Base-by-base conservation (phyloP, 495 filamentous ascomycete species). In the Aspergillus avenaceus region DNA sequence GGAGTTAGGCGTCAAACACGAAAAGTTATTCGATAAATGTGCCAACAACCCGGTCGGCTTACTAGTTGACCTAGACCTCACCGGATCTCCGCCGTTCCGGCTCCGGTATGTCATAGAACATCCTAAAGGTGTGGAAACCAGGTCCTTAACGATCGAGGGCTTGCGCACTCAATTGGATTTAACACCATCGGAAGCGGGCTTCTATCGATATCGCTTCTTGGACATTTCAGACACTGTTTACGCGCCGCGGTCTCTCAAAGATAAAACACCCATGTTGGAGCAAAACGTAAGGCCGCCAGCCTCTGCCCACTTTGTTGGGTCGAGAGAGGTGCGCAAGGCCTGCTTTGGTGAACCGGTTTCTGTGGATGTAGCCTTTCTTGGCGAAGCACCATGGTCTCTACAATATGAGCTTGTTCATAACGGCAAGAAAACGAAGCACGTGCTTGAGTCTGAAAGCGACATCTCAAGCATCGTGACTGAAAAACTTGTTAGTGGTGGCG, bases 341-440 rank as follows among this genome's bases (percentile, higher is more conserved):
- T 98, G 93, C 58, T 86, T 96, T 37, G 90, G 90, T 24, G 85
- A 96, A 46, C 77, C 84, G 22, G 80, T 90, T 5, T 77, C 81
- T 21, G 80, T 91, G 18, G 78, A 86, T 34, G 79, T 97, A 31
- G 65, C 73, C 47, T 79, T 97, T 37, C 69, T 83, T 44, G 93
- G 95, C 26, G 90, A 96, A 51, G 73, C 80, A 16, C 93, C 93
- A 0, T 95, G 90, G 76, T 86, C 72, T n/a, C 63, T 98, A 7
- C 89, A 96, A 56, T 98, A 96, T 70, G 93, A 97, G 62, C 70
- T 97, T 24, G 78, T 96, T n/a, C 87, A 97, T 62, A 84, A 86
- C 51, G 90, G 91, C 27, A 95, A 87, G 70, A 80, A 89, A 43
- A 82, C 77, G 21, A 84, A 86, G 40, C 73, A 85, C 52, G 78